Base-by-base conservation (phyloP, 2,329 filamentous ascomycete species). In the Metarhizium brunneum region DNA sequence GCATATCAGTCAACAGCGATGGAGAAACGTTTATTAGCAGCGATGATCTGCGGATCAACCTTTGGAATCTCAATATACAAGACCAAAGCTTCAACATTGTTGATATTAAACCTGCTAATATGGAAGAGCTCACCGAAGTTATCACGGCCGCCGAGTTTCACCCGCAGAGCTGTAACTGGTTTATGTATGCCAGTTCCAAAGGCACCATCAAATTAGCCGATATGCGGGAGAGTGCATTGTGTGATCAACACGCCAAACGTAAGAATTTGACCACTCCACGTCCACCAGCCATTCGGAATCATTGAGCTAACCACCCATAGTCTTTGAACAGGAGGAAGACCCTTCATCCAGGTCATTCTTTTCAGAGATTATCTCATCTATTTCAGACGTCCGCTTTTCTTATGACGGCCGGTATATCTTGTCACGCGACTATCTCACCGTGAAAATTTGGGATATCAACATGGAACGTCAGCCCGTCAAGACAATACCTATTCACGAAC, bases 21-120 rank as follows among this genome's bases (percentile, higher is more conserved):
- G 94, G 92, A 56, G 94, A 99, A 78, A 99, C 94, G 0, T 99
- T 97, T 73, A 96, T 99, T 75, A 96, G 92, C 77, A 96, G 92
- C 69, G 94, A 99, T 69, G 94, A 99, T 70, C 77, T 99, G 60
- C 87, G 94, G 60, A 95, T 99, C 79, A 99, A 99, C 72, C 79
- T 99, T 56, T 99, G 94, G 94, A 97, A 99, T 70, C 79, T 97
- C 64, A 97, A 97, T 73, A 99, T 99, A 61, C 94, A 99, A 71
- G 92, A 97, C 65, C 92, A 97, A 75, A 97, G 94, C 77, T 99
- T 99, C 82, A 99, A 99, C 75, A 99, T 99, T 69, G 94, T 99
- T 59, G 94, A 99, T 71, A 99, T 99, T 79, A 99, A 99, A 74
- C 94, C 94, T 8, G 94, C 94, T 45, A 99, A 99, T 72, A 99